Percentiles rank a stretch among this genome's conserved stretches.
Evolutionary conservation across 371 early-diverging fungal genomes (phyloP).

Genomic region (Mucor saturninus): DNA sequence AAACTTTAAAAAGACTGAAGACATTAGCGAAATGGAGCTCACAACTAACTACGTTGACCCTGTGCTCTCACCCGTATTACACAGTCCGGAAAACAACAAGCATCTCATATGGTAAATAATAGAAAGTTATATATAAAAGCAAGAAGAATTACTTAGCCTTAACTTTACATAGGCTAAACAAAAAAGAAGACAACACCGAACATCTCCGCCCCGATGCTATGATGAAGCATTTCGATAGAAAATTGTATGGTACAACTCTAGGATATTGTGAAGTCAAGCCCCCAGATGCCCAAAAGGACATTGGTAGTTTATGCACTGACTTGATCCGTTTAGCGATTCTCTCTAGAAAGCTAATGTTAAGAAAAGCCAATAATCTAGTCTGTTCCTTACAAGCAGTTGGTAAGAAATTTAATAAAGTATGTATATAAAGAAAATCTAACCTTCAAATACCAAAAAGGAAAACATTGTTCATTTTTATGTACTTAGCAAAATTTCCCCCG

Average conservation of each 20-base stretch:
- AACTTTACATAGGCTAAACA: constrained; percentile 1
- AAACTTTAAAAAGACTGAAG: too few species aligned
- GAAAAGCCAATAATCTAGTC: constrained; percentile 16
- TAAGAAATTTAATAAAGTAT: constrained; percentile 20
- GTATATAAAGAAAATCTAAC: constrained; percentile 15
- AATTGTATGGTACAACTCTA: constrained; percentile 15
- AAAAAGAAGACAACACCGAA: constrained; percentile 13
- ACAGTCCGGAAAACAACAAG: constrained; percentile 13
- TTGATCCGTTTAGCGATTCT: constrained; percentile 15
- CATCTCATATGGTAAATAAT: constrained; percentile 20
- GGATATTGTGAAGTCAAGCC: constrained; percentile 19
- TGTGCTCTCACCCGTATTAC: constrained; percentile 20
- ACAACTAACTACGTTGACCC: constrained; percentile 7
- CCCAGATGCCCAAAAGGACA: constrained; percentile 9
- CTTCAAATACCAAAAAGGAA: constrained; percentile 22
- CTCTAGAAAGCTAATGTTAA: constrained; percentile 16
- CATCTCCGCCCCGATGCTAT: constrained; percentile 10
- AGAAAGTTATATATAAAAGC: constrained; percentile 18
- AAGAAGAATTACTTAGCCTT: constrained; percentile 11
- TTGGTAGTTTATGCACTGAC: constrained; percentile 13
- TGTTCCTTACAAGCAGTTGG: constrained; percentile 22
- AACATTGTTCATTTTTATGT: constrained; percentile 16
- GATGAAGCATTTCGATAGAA: constrained; percentile 9
- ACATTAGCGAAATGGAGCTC: constrained; percentile 3
- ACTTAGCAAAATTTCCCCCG: too few species aligned